A percentile compares a stretch with the other conserved stretches of the same genome.
These are phyloP conservation scores for Whalleya microplaca DNA, from an alignment of 2,329 filamentous ascomycete species.

Conservation along the genomic window DNA sequence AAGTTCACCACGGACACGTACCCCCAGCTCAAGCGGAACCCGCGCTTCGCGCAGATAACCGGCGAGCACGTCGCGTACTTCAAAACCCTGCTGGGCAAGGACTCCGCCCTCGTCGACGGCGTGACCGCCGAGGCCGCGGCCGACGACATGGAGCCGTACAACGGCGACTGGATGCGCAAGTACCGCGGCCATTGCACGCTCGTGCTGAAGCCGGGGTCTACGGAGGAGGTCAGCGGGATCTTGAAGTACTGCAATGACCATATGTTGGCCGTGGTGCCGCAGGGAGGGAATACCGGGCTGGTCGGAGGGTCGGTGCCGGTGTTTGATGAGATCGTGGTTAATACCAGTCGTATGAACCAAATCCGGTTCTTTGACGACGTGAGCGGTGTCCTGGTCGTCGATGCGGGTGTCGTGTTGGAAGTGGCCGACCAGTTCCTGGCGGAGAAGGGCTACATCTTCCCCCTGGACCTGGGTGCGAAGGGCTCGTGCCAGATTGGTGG, in stretches of 20 bases:
- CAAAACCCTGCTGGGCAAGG: constrained; percentile 75
- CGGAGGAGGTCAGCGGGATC: constrained; percentile 87
- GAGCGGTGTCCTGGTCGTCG: constrained; percentile 85
- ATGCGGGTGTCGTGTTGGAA: constrained; percentile 91
- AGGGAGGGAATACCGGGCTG: constrained; percentile 95
- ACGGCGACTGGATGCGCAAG: constrained; percentile 99
- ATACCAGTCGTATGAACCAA: constrained; percentile 84
- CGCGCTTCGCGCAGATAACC: constrained; percentile 74
- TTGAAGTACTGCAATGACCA: constrained; percentile 95
- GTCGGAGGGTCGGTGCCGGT: constrained; percentile 96
- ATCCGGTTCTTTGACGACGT: constrained; percentile 93
- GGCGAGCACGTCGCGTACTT: constrained; percentile 82
- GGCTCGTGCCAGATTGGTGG: constrained; percentile 96
- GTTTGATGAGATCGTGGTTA: constrained; percentile 97
- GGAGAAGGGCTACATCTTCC: constrained; percentile 86
- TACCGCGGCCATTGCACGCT: constrained; percentile 89
- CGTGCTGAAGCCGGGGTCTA: constrained; percentile 82
- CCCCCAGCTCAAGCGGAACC: constrained; percentile 79
- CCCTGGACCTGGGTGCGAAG: constrained; percentile 95
- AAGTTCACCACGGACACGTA: constrained; percentile 87
- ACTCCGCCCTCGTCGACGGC: constrained; percentile 83
- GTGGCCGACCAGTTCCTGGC: constrained; percentile 84
- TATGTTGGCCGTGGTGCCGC: constrained; percentile 89
- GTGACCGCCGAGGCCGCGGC: constrained; percentile 69
- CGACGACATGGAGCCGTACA: constrained; percentile 89